Evolutionary conservation across 2,329 filamentous ascomycete species (phyloP).

Genomic region (Blastomyces silverae): DNA sequence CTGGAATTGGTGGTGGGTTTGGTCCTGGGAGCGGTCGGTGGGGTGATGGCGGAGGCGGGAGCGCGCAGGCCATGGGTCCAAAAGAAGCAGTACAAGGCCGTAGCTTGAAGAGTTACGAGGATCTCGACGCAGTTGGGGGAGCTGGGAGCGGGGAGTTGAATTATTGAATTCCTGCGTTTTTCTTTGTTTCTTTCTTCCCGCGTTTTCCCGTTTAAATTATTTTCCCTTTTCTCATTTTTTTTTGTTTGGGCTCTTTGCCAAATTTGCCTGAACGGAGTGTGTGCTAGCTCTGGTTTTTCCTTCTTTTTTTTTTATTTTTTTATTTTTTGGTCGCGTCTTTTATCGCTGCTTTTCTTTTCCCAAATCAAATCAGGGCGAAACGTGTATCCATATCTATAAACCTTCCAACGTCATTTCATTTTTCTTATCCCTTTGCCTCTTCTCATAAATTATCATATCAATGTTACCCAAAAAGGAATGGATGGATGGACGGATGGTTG

Average conservation of each 20-base stretch:
- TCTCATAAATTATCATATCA: neutral
- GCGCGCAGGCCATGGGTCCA: conserved; percentile 67
- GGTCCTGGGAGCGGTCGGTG: conserved; percentile 51
- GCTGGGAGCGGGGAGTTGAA: conserved; percentile 77
- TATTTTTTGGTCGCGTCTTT: neutral
- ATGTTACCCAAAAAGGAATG: neutral
- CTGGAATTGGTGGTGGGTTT: conserved; percentile 42
- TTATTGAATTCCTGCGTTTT: conserved; percentile 53
- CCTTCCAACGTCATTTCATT: neutral
- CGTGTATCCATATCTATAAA: conserved; percentile 11
- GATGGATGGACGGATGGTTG: neutral
- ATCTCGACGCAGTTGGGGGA: conserved; percentile 77
- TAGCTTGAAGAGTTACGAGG: conserved; percentile 94
- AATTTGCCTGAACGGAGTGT: neutral
- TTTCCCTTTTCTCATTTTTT: neutral
- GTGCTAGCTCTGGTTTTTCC: neutral
- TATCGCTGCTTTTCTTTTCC: neutral
- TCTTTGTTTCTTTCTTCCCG: neutral
- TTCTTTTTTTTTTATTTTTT: neutral
- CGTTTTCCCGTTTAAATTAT: neutral
- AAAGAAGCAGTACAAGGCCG: conserved; percentile 87
- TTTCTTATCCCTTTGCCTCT: neutral
- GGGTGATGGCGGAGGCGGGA: conserved; percentile 67
- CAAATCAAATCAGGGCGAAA: neutral
- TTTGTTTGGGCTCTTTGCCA: neutral